phyloP scores from a whole-genome alignment of 352 stramenopile species.

The Globisporangium carolinianum region DNA sequence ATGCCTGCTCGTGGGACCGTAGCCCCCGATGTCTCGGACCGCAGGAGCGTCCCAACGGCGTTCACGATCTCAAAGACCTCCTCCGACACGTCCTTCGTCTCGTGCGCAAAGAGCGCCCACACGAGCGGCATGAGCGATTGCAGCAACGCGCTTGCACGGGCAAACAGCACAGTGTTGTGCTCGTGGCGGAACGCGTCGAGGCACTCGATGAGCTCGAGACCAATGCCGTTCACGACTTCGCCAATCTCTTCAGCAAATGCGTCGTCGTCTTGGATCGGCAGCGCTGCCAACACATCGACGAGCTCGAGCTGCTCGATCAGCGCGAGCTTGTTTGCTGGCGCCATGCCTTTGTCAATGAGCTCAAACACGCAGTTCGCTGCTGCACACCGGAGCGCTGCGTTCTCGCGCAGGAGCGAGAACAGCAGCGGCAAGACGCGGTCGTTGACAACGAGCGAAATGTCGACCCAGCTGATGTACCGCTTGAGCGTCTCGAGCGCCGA shows the following conservation, averaged over 20 bases:
- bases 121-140: slow-evolving; percentile 72
- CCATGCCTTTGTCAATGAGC: slow-evolving; percentile 85
- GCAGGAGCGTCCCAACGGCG: slow-evolving; percentile 61
- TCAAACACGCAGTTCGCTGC: slow-evolving; percentile 82
- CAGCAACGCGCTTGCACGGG: slow-evolving; percentile 49
- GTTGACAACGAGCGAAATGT: slow-evolving; percentile 79
- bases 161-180: slow-evolving; percentile 34
- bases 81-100: slow-evolving; percentile 78
- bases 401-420: slow-evolving; percentile 60
- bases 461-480: slow-evolving; percentile 84
- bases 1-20: slow-evolving; percentile 14
- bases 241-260: slow-evolving; percentile 79
- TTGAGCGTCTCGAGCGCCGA: slow-evolving; percentile 74
- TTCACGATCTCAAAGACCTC: slow-evolving; percentile 87
- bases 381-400: slow-evolving; percentile 48
- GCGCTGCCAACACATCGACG: slow-evolving; percentile 39
- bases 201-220: slow-evolving; percentile 71
- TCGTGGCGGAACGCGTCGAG: slow-evolving; percentile 74
- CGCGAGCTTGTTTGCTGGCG: slow-evolving; percentile 74
- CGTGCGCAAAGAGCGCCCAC: slow-evolving; percentile 75
- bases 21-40: slow-evolving; percentile 27
- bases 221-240: slow-evolving; percentile 78
- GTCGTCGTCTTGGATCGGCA: slow-evolving; percentile 71
- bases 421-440: slow-evolving; percentile 74
- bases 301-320: slow-evolving; percentile 68